Conservation (phyloP, 768 basidiomycete species). For the Psilocybe cyanescens region DNA sequence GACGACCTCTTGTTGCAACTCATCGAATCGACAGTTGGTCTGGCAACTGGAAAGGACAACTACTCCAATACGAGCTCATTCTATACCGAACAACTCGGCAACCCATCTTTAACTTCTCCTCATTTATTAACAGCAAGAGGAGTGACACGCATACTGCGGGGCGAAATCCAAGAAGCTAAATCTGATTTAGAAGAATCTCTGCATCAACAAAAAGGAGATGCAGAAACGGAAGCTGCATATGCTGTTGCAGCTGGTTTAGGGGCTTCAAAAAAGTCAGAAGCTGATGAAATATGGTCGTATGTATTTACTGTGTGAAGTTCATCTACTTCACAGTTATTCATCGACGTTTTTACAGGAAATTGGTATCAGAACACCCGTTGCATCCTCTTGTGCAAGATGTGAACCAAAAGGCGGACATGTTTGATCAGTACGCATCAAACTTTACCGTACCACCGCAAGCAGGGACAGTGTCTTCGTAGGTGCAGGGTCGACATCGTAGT, state of each 20-base stretch:
- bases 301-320: constrained; percentile 28
- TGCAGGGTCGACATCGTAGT: neutral
- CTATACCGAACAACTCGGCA: constrained; percentile 84
- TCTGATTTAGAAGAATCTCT: constrained; percentile 82
- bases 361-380: constrained; percentile 54
- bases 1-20: constrained; percentile 89
- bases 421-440: constrained; percentile 64
- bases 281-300: constrained; percentile 72
- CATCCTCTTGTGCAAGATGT: constrained; percentile 76
- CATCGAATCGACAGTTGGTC: constrained; percentile 83
- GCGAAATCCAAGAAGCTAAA: constrained; percentile 75
- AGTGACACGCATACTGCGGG: constrained; percentile 75
- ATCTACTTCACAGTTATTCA: constrained; percentile 3
- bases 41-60: constrained; percentile 74
- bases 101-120: constrained; percentile 75
- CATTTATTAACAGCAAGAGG: constrained; percentile 81
- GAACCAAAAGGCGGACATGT: constrained; percentile 59
- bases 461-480: constrained; percentile 18
- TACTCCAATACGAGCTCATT: constrained; percentile 62
- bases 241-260: constrained; percentile 67
- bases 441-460: constrained; percentile 58
- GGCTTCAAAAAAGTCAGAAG: constrained; percentile 59
- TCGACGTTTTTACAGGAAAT: constrained; percentile 33
- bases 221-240: constrained; percentile 71
- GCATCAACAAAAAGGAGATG: constrained; percentile 57